These are phyloP conservation scores for Blastocladiella britannica DNA, from an alignment of 192 early-diverging fungal species.

Conservation along the genomic window DNA sequence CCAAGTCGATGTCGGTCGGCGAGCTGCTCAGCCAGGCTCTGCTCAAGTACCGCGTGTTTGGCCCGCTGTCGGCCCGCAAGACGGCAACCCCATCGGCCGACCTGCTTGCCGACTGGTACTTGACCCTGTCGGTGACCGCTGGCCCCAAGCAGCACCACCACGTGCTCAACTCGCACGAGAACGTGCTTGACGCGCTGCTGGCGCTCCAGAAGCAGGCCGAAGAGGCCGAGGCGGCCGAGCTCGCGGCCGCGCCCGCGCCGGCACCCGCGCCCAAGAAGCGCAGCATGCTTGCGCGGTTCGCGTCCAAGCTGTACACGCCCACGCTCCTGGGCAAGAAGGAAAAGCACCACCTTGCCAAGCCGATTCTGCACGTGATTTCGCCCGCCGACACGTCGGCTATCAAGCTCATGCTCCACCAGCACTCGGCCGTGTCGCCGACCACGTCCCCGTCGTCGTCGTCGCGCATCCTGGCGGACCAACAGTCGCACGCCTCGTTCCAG, in stretches of 20 bases:
- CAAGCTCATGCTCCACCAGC: not conserved
- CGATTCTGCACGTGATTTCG: not conserved
- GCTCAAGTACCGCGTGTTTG: slow-evolving; percentile 1
- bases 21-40: not conserved
- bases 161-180: not conserved
- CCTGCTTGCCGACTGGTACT: not conserved
- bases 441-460: not conserved
- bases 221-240: not conserved
- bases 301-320: not conserved
- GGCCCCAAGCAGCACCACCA: not conserved
- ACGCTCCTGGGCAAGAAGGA: not conserved
- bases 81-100: not conserved
- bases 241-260: not conserved
- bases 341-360: not conserved
- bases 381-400: not conserved
- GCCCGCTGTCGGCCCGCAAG: not conserved
- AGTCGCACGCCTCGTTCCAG: too few relatives aligned
- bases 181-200: not conserved
- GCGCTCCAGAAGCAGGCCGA: not conserved
- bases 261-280: not conserved
- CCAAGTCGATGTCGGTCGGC: not conserved
- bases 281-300: not conserved
- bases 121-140: not conserved
- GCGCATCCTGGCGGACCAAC: not conserved
- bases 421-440: too few relatives aligned